Evolutionary conservation across 169 alveolate species (phyloP), one percentile per base, ranked within the genome.

Genomic region (Miamiensis avidus): DNA sequence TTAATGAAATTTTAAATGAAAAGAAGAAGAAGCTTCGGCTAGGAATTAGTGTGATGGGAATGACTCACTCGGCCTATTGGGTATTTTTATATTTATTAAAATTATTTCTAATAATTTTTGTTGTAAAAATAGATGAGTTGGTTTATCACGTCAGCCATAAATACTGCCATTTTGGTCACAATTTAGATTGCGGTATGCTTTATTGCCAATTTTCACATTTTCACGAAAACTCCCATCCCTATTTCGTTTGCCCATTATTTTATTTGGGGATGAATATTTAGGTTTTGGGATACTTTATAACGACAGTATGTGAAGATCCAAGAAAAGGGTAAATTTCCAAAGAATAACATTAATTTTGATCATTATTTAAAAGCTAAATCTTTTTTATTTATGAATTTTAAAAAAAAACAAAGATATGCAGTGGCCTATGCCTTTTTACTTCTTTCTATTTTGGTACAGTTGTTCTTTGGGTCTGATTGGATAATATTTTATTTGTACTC

Each of bases 1-100:
- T 94, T 4, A 88, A 89, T 49, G 97, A 94, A 74, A 78, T 94
- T n/a, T 77, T 89, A 0, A 79, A 82, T 75, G 97, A 94, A 89
- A 94, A 94, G 77, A 94, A 93, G 29, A 75, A 78, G 28, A 92
- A 88, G 76, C 84, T 92, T 6, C 76, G 95, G 85, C 84, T 89
- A 33, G 91, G 91, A 33, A 79, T 87, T 25, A 81, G 85, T 16
- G 94, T 90, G 0, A 90, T 90, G 88, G 94, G 94, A 32, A 74
- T 90, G 74, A 76, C 84, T 0, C 79, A 85, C 31, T 75, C 82
- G 78, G 74, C 81, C 4, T 90, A 82, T 82, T 90, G 94, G 92
- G 32, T 84, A 6, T n/a, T n/a, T n/a, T n/a, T n/a, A n/a, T n/a
- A n/a, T n/a, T n/a, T n/a, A n/a, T n/a, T n/a, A n/a, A n/a, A n/a